Conservation (phyloP, 2,329 filamentous ascomycete genomes). For the Fusarium denticulatum region DNA sequence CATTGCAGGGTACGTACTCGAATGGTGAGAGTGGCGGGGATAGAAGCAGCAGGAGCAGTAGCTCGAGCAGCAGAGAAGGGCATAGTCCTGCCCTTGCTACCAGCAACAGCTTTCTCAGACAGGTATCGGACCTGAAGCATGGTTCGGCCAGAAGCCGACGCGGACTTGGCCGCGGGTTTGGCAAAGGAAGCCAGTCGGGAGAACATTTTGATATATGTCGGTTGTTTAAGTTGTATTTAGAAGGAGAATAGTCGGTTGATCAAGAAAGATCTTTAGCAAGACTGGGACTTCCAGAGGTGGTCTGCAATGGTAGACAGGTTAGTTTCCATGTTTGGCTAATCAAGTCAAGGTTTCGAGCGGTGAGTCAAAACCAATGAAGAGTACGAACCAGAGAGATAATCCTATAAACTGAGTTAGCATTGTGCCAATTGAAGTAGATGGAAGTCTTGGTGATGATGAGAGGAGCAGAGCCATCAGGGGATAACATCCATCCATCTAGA, state of each 20-base stretch:
- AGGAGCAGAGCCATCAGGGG: conserved; percentile 10
- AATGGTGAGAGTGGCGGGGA: conserved; percentile 88
- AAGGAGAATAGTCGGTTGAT: conserved; percentile 20
- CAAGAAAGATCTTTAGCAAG: conserved; percentile 40
- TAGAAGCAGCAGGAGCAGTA: conserved; percentile 69
- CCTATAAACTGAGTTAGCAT: conserved; percentile 63
- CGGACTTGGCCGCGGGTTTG: conserved; percentile 61
- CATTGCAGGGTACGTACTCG: conserved; percentile 65
- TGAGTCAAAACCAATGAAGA: conserved; percentile 51
- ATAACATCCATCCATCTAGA: not conserved
- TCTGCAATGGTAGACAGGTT: conserved; percentile 45
- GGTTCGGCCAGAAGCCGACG: conserved; percentile 53
- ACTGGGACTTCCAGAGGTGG: conserved; percentile 56
- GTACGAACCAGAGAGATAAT: conserved; percentile 78
- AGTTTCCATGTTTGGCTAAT: conserved; percentile 17
- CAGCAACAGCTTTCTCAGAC: conserved; percentile 60
- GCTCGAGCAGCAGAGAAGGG: conserved; percentile 66
- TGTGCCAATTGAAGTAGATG: conserved; percentile 31
- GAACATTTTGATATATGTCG: conserved; percentile 60
- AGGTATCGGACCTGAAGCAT: conserved; percentile 52
- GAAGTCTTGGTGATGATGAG: not conserved
- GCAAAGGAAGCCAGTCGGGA: conserved; percentile 65
- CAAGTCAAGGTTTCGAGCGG: conserved; percentile 44
- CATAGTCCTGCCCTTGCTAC: conserved; percentile 76
- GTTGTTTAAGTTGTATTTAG: conserved; percentile 15